phyloP scores from a whole-genome alignment of 148 eudicot species.

The Cornus suecica region DNA sequence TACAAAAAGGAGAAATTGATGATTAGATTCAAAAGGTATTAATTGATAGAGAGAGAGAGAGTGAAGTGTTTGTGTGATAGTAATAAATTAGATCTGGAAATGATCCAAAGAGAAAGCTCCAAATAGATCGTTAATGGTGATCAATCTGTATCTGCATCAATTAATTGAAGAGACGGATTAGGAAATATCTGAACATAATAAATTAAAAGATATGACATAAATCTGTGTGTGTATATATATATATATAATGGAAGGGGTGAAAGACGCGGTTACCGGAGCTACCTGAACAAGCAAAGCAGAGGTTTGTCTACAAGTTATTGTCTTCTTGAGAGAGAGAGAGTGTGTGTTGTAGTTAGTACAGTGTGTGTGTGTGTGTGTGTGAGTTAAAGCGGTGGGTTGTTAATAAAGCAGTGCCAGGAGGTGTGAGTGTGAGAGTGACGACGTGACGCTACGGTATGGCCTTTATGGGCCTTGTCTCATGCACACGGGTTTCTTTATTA shows the following conservation, averaged over 20 bases:
- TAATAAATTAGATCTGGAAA: constrained; percentile 9
- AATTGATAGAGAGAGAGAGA: not conserved
- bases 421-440: not conserved
- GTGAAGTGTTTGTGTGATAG: not conserved
- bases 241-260: constrained; percentile 5
- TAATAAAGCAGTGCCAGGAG: not conserved
- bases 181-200: not conserved
- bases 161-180: not conserved
- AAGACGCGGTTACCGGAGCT: not conserved
- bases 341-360: not conserved
- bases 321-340: constrained; percentile 1
- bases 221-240: not conserved
- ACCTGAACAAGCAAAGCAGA: constrained; percentile 7
- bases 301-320: constrained; percentile 23
- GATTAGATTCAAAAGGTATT: not conserved
- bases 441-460: not conserved
- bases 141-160: constrained; percentile 9
- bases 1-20: not conserved
- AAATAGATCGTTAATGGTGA: constrained; percentile 10
- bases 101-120: constrained; percentile 20
- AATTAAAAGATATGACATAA: not conserved
- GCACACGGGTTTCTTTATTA: not conserved
- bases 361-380: too few species aligned
- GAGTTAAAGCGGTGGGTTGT: not conserved
- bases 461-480: not conserved